Base-by-base conservation (phyloP, 148 eudicot genomes). In the Cornus controversa region DNA sequence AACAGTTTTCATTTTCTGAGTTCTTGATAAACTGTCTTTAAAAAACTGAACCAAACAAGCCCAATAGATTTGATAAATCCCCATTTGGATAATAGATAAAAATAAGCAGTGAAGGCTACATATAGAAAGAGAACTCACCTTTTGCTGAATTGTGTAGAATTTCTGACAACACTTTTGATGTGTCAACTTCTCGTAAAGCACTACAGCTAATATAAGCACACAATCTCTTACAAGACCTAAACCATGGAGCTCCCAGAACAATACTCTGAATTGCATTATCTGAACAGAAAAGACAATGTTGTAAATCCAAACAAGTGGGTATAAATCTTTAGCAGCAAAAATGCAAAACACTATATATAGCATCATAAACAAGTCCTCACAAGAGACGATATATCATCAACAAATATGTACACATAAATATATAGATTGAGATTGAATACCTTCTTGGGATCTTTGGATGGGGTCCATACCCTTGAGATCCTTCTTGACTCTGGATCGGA, bases 151-250 rank as follows among this genome's bases (percentile, higher is more conserved):
- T 82, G 69, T 84, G 91, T 62, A 96, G 79, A 78, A 91, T 84
- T 62, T 86, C 82, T 15, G 89, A 78, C 84, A 96, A 80, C 34
- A 96, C 22, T 78, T 67, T 86, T 31, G 88, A 83, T 37, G 99
- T 96, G 80, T 96, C 95, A 63, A 96, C 99, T 90, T 96, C 99
- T 86, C 98, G 81, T 42, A 96, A 84, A 67, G 99, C 85, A 75
- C 82, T 86, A 76, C 99, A 96, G 81, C 99, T 93, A 75, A 96
- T 93, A 78, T 96, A 96, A 57, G 98, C 99, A 84, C 99, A 93
- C 42, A 96, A 80, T 60, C 97, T 83, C 82, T 75, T 86, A 84
- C 93, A 86, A 68, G 92, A 85, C 86, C 89, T 90, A 80, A 91
- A 96, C 99, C 99, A 96, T 16, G 98, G 93, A 82, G 99, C 89